A percentile compares a stretch with the other conserved stretches of the same genome.
Evolutionary conservation across 805 yeast species (phyloP).

Genomic region (Nakazawaea wyomingensis): DNA sequence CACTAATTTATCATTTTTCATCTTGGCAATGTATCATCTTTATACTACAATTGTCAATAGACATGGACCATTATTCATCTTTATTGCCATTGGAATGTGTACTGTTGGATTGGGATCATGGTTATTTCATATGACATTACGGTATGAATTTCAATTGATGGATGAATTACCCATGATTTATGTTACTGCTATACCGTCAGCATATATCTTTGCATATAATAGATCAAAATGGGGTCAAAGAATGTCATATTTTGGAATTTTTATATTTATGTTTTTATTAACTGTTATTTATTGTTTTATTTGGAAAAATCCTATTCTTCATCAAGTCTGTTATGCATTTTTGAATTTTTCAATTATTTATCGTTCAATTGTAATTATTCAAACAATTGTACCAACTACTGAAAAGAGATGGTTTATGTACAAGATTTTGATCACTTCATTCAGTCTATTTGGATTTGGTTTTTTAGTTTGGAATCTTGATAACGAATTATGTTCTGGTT

Average conservation of each 20-base stretch:
- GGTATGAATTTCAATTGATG: conserved; percentile 82
- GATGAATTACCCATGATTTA: conserved; percentile 98
- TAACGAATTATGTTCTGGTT: conserved; percentile 64
- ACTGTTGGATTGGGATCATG: conserved; percentile 92
- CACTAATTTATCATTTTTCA: conserved; percentile 50
- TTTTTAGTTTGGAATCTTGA: conserved; percentile 87
- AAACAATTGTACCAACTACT: conserved; percentile 18
- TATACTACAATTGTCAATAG: conserved; percentile 52
- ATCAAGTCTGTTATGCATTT: conserved; percentile 79
- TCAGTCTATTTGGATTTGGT: conserved; percentile 56
- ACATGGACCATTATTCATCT: conserved; percentile 65
- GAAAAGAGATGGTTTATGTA: conserved; percentile 19
- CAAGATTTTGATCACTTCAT: conserved; percentile 24
- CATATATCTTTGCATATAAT: conserved; percentile 28
- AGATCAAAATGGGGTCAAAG: conserved; percentile 16
- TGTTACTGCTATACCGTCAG: conserved; percentile 90
- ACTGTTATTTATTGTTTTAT: conserved; percentile 63
- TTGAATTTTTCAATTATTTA: conserved; percentile 70
- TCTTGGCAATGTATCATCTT: conserved; percentile 31
- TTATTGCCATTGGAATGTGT: conserved; percentile 74
- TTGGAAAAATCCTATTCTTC: conserved; percentile 81
- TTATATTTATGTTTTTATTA: conserved; percentile 35
- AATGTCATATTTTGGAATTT: conserved; percentile 3
- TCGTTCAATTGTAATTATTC: conserved; percentile 37
- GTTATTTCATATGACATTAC: conserved; percentile 93